Evolutionary conservation across 1,284 basidiomycete species (phyloP), one percentile per base, ranked within the genome.

Genomic region (Apiotrichum akiyoshidainum): DNA sequence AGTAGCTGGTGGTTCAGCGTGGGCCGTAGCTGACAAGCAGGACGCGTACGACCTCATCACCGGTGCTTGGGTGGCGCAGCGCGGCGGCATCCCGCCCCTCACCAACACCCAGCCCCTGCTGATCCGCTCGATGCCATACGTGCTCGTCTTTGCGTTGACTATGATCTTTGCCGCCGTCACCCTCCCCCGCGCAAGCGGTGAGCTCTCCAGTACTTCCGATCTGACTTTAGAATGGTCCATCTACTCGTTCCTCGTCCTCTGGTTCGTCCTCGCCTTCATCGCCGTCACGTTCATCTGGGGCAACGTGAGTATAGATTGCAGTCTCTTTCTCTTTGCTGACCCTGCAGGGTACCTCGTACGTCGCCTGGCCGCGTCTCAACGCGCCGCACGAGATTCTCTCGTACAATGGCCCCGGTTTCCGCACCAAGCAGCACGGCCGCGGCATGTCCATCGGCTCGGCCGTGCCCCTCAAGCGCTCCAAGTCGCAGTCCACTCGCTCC

Each of bases 21-120:
- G 3, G 26, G 4, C 96, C 70, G 96, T 99, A 75, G 96, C 96
- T 8, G 84, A 92, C 53, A 82, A 94, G 70, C 93, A 90, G 81
- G 93, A 97, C 77, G 91, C 88, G 2, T 95, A 90, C 72, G 96
- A 99, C 75, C 83, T 99, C 59, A 83, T 99, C 66, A 95, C 93
- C 8, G 96, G 96, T 11, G 83, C 84, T 7, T 99, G 92, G 90
- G 81, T 86, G 35, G 89, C 91, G 19, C 82, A 85, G 66, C 86
- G 85, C 68, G 88, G 86, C 35, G 76, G 85, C 10, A 77, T 86
- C 60, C 85, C 86, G 57, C 81, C 93, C 54, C 81, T 93, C 52
- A 81, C 85, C 13, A 94, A 98, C 74, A 82, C 83, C 53, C 83
- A 93, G 52, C 88, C 92, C 13, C 77, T 95, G 61, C 70, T 90